Evolutionary conservation across 2,329 filamentous ascomycete genomes (phyloP).

Genomic region (Monilinia vaccinii-corymbosi): DNA sequence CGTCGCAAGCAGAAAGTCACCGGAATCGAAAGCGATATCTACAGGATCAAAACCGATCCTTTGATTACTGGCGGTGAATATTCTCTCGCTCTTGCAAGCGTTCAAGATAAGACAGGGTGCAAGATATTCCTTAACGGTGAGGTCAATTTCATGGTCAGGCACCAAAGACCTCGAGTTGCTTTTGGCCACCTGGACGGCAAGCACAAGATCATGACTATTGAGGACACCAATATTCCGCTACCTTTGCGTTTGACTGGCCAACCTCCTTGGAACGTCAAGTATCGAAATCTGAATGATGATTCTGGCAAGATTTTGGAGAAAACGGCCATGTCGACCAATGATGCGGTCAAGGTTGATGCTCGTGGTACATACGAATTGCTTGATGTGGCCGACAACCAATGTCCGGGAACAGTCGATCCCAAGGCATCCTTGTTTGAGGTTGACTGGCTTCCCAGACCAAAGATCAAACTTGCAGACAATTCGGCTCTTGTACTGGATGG

Average conservation of each 20-base stretch:
- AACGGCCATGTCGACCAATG: constrained; percentile 49
- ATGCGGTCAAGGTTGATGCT: constrained; percentile 53
- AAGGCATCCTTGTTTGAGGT: constrained; percentile 69
- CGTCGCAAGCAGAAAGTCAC: constrained; percentile 59
- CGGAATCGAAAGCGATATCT: constrained; percentile 51
- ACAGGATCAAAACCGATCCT: constrained; percentile 66
- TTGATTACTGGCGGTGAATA: constrained; percentile 83
- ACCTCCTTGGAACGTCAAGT: constrained; percentile 72
- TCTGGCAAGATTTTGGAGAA: constrained; percentile 39
- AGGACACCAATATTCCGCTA: constrained; percentile 63
- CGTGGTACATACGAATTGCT: constrained; percentile 74
- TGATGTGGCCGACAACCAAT: constrained; percentile 68
- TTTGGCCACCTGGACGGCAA: constrained; percentile 84
- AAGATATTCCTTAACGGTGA: constrained; percentile 80
- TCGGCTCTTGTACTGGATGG: constrained; percentile 47
- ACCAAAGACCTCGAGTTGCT: constrained; percentile 75
- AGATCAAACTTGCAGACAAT: constrained; percentile 57
- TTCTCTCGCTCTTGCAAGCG: constrained; percentile 71
- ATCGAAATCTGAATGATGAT: constrained; percentile 54
- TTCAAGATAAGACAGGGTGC: constrained; percentile 81
- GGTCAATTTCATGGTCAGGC: constrained; percentile 74
- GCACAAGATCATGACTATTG: constrained; percentile 63
- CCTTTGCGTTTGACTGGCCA: constrained; percentile 81
- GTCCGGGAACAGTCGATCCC: constrained; percentile 71
- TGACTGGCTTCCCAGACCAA: constrained; percentile 75